Evolutionary conservation across 306 rosid genomes (phyloP).

Genomic region (Cicer cuneatum): DNA sequence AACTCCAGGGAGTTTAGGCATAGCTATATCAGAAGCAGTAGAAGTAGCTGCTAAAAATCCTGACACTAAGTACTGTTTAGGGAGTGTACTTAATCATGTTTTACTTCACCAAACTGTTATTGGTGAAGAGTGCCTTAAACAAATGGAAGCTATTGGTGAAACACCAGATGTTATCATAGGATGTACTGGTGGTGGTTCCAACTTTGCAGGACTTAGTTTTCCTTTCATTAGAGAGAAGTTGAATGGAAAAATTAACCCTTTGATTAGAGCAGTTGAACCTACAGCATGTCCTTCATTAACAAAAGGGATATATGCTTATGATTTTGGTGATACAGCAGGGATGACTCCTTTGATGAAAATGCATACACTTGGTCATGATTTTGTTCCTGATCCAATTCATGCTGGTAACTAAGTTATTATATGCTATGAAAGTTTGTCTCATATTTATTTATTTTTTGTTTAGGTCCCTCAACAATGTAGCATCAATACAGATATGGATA

Average conservation of each 20-base stretch:
- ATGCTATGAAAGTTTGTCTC: conserved; percentile 6
- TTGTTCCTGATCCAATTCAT: conserved; percentile 94
- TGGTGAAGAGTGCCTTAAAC: conserved; percentile 90
- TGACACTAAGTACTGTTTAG: conserved; percentile 84
- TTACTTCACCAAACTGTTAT: conserved; percentile 90
- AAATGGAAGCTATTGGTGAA: conserved; percentile 93
- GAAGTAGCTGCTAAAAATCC: conserved; percentile 78
- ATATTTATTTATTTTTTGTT: neutral
- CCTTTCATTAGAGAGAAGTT: conserved; percentile 90
- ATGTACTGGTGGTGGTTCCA: conserved; percentile 96
- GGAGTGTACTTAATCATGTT: conserved; percentile 95
- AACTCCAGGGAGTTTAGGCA: conserved; percentile 93
- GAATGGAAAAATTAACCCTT: conserved; percentile 71
- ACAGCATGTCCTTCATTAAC: conserved; percentile 94
- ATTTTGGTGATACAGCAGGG: conserved; percentile 91
- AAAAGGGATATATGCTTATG: conserved; percentile 78
- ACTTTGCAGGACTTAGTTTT: conserved; percentile 91
- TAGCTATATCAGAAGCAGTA: conserved; percentile 95
- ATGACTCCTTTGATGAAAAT: conserved; percentile 97
- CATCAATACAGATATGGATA: neutral
- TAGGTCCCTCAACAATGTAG: neutral
- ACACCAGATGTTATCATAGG: conserved; percentile 88
- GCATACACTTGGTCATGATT: conserved; percentile 95
- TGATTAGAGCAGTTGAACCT: conserved; percentile 94
- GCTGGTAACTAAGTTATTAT: conserved; percentile 62